Evolutionary conservation across 257 asterid species (phyloP).

Genomic region (Nemophila menziesii): DNA sequence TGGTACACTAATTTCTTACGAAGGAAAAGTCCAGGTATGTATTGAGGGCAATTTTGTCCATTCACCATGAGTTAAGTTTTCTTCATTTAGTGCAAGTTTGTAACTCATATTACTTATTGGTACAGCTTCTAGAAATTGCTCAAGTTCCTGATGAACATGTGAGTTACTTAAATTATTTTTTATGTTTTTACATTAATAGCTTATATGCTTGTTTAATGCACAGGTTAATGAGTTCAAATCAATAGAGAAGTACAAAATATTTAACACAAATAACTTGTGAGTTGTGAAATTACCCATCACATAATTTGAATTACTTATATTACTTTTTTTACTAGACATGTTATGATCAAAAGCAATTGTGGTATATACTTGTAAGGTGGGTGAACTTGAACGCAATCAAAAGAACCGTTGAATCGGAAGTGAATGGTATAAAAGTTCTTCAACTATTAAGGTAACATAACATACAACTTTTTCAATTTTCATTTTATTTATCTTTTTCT

Average conservation of each 20-base stretch:
- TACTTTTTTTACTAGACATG: neutral
- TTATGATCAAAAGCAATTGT: too few relatives aligned
- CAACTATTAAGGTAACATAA: too few relatives aligned
- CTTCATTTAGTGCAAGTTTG: slow-evolving; percentile 11
- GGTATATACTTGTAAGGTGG: slow-evolving; percentile 49
- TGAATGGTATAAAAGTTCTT: too few relatives aligned
- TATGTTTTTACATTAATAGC: neutral
- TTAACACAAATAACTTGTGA: slow-evolving; percentile 97
- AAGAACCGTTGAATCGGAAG: too few relatives aligned
- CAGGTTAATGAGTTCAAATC: slow-evolving; percentile 95
- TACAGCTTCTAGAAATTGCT: slow-evolving; percentile 97
- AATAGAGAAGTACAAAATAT: slow-evolving; percentile 93
- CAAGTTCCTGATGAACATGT: slow-evolving; percentile 97
- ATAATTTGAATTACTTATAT: too few relatives aligned
- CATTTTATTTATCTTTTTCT: too few relatives aligned
- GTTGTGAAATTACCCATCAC: slow-evolving; percentile 12
- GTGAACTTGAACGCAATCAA: slow-evolving; percentile 73
- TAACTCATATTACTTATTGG: slow-evolving; percentile 6
- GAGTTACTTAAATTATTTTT: too few relatives aligned
- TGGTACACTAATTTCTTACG: slow-evolving; percentile 89
- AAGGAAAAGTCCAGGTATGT: slow-evolving; percentile 87
- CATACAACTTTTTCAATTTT: too few relatives aligned
- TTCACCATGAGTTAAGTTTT: too few relatives aligned
- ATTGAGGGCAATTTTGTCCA: neutral
- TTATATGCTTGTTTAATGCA: slow-evolving; percentile 15